A percentile compares a stretch with the other conserved stretches of the same genome.
phyloP scores from a whole-genome alignment of 352 stramenopile species.

The Globisporangium takayamanum region DNA sequence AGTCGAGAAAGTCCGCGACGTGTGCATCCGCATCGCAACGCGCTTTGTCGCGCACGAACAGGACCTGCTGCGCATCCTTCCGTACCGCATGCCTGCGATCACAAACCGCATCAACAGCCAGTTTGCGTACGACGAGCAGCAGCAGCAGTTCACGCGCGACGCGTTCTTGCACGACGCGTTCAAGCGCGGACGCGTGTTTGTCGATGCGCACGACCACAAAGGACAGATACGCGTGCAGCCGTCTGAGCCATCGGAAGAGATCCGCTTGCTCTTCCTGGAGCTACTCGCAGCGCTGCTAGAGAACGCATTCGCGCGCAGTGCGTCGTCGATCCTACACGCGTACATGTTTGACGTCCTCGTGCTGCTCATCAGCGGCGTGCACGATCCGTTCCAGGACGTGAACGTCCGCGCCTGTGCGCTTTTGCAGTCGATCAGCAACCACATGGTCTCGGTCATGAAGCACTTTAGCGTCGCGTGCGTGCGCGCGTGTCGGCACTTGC shows the following conservation, averaged over 20 bases:
- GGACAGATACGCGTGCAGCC: constrained; percentile 30
- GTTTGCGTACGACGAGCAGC: constrained; percentile 70
- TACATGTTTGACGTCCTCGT: constrained; percentile 79
- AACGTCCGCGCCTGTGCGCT: constrained; percentile 68
- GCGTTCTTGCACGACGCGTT: constrained; percentile 67
- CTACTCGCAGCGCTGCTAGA: constrained; percentile 45
- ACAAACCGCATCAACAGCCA: constrained; percentile 51
- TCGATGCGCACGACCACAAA: constrained; percentile 28
- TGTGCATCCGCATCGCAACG: constrained; percentile 53
- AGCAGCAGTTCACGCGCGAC: constrained; percentile 67
- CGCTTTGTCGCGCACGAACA: constrained; percentile 36
- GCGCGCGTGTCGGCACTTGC: constrained; percentile 66
- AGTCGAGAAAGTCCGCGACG: constrained; percentile 68
- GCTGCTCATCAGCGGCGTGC: constrained; percentile 55
- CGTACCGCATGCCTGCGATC: constrained; percentile 73
- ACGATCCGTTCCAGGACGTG: constrained; percentile 86
- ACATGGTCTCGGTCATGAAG: constrained; percentile 91
- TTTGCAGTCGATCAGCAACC: constrained; percentile 35
- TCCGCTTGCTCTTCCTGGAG: constrained; percentile 54
- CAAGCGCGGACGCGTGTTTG: constrained; percentile 59
- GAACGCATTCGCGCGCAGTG: constrained; percentile 39
- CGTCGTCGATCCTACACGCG: constrained; percentile 70
- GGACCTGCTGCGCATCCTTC: constrained; percentile 60
- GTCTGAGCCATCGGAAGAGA: constrained; percentile 69
- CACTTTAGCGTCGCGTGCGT: constrained; percentile 90